phyloP scores from a whole-genome alignment of 2,329 filamentous ascomycete species.

The Tolypocladium inflatum region DNA sequence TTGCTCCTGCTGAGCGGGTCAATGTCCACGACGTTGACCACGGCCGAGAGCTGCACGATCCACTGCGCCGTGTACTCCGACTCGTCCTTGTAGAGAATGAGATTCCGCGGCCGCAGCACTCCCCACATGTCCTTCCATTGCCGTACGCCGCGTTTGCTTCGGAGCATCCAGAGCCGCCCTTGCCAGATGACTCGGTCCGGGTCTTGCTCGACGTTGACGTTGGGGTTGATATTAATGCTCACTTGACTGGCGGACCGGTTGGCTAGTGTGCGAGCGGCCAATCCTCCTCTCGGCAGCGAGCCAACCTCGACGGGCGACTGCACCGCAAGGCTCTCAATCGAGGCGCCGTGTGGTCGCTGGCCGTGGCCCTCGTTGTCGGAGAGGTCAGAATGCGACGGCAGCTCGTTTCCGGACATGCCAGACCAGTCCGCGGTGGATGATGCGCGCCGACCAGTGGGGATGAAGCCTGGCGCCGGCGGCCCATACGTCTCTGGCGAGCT shows the following conservation, averaged over 20 bases:
- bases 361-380: constrained; percentile 59
- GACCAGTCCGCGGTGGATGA: constrained; percentile 59
- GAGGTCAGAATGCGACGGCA: constrained; percentile 78
- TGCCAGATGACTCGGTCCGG: constrained; percentile 90
- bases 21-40: constrained; percentile 88
- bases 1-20: constrained; percentile 81
- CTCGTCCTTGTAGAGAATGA: constrained; percentile 90
- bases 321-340: constrained; percentile 39
- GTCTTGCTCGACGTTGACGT: constrained; percentile 42
- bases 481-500: constrained; percentile 52
- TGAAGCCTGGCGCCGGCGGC: constrained; percentile 23
- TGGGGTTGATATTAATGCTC: constrained; percentile 32
- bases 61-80: constrained; percentile 80
- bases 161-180: constrained; percentile 78
- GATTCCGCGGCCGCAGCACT: constrained; percentile 73
- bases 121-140: constrained; percentile 96
- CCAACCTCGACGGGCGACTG: constrained; percentile 20
- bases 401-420: constrained; percentile 51
- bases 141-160: constrained; percentile 70
- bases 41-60: constrained; percentile 66
- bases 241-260: constrained; percentile 53
- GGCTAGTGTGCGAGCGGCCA: constrained; percentile 22
- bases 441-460: constrained; percentile 33
- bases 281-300: constrained; percentile 14
- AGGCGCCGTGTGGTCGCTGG: constrained; percentile 37